phyloP scores from a whole-genome alignment of 2,329 filamentous ascomycete genomes.

The Bretziella fagacearum region DNA sequence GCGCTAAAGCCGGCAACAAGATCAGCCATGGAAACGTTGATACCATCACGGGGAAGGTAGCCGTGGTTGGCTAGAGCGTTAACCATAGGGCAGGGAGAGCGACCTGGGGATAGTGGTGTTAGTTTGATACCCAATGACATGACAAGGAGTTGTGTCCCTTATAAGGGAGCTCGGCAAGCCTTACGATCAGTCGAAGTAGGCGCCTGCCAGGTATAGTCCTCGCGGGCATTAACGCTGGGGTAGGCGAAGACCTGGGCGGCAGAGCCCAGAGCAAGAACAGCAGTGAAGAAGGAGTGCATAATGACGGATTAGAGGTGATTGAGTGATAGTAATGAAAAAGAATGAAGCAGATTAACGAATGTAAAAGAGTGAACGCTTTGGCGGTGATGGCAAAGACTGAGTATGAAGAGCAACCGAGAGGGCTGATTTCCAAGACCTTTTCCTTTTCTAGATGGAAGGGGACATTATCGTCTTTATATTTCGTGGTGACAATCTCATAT shows the following conservation, averaged over 20 bases:
- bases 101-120: slow-evolving; percentile 7
- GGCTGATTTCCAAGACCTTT: slow-evolving; percentile 3
- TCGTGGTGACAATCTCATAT: background rate
- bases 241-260: slow-evolving; percentile 10
- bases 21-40: slow-evolving; percentile 15
- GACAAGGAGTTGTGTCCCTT: too few relatives aligned
- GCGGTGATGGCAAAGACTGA: slow-evolving; percentile 1
- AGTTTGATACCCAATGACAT: too few relatives aligned
- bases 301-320: slow-evolving; percentile 1
- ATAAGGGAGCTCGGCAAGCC: too few relatives aligned
- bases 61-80: slow-evolving; percentile 18
- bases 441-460: background rate
- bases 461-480: slow-evolving; percentile 4
- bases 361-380: slow-evolving; percentile 5
- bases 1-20: slow-evolving; percentile 15
- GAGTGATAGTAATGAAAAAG: background rate
- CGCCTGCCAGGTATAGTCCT: slow-evolving; percentile 14
- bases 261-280: slow-evolving; percentile 9
- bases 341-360: background rate
- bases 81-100: slow-evolving; percentile 18
- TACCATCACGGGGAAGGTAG: slow-evolving; percentile 17
- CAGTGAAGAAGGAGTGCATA: slow-evolving; percentile 8
- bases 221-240: background rate
- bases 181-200: slow-evolving; percentile 7
- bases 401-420: slow-evolving; percentile 4